phyloP scores from a whole-genome alignment of 352 stramenopile species.

The Lagenidium giganteum region DNA sequence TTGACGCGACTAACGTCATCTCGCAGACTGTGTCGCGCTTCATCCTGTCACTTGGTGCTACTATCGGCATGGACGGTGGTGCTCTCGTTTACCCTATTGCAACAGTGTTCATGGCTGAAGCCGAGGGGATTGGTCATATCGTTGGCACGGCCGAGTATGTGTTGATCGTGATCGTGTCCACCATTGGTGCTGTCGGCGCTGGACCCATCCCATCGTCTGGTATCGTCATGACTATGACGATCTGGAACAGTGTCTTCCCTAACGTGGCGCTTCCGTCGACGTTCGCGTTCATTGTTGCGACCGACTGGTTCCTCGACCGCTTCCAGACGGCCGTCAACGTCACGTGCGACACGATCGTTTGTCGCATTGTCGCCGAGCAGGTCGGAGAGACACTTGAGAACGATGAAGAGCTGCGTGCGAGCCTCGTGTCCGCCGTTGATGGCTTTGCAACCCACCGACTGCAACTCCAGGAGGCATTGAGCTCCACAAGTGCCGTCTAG shows the following conservation, averaged over 20 bases:
- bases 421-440: neutral
- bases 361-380: slow-evolving; percentile 14
- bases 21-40: slow-evolving; percentile 17
- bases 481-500: too few relatives aligned
- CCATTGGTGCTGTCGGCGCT: slow-evolving; percentile 14
- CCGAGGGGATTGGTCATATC: slow-evolving; percentile 12
- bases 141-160: slow-evolving; percentile 17
- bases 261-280: slow-evolving; percentile 6
- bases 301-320: slow-evolving; percentile 26
- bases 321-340: slow-evolving; percentile 19
- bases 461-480: neutral
- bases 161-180: slow-evolving; percentile 21
- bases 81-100: slow-evolving; percentile 23
- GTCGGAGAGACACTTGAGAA: slow-evolving; percentile 4
- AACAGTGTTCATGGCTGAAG: slow-evolving; percentile 33
- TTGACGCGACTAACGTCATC: slow-evolving; percentile 17
- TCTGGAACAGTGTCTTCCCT: slow-evolving; percentile 22
- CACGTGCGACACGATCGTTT: slow-evolving; percentile 20
- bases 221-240: slow-evolving; percentile 21
- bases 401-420: slow-evolving; percentile 5
- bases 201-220: slow-evolving; percentile 12
- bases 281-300: slow-evolving; percentile 19
- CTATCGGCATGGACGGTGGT: slow-evolving; percentile 26
- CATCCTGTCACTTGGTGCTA: slow-evolving; percentile 17
- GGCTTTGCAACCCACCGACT: neutral